Percentiles rank a stretch among this genome's conserved stretches.
These are phyloP conservation scores for Epichloe typhina DNA, from an alignment of 2,329 filamentous ascomycete species.

Conservation along the genomic window DNA sequence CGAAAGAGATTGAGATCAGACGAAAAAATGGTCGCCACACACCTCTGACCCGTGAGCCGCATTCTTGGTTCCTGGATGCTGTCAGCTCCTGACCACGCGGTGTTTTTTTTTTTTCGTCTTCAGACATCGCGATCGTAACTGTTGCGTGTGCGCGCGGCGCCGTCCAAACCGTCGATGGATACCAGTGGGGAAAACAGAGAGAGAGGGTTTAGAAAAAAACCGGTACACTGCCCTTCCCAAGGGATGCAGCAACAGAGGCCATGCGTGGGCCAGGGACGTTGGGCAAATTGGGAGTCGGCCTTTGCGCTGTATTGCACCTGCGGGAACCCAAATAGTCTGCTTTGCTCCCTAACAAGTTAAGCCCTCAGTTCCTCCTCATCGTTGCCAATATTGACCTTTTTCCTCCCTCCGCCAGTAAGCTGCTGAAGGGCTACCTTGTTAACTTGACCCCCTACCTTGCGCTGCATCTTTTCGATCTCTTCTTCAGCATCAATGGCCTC, in stretches of 20 bases:
- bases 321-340: conserved; percentile 10
- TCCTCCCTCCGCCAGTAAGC: conserved; percentile 69
- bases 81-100: conserved; percentile 6
- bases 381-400: conserved; percentile 77
- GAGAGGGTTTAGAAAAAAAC: not conserved
- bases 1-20: conserved; percentile 27
- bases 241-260: conserved; percentile 4
- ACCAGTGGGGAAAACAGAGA: not conserved
- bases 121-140: not conserved
- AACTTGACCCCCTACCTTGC: conserved; percentile 85
- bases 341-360: conserved; percentile 11
- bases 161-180: not conserved
- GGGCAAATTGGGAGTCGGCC: not conserved
- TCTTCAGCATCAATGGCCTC: conserved; percentile 87
- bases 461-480: conserved; percentile 93
- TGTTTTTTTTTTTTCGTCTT: conserved; percentile 1
- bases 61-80: conserved; percentile 16
- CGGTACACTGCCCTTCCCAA: conserved; percentile 7
- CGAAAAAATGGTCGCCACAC: conserved; percentile 15
- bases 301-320: not conserved
- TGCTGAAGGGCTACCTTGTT: conserved; percentile 85
- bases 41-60: conserved; percentile 13
- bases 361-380: conserved; percentile 44
- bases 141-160: not conserved
- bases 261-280: conserved; percentile 5